Conservation (phyloP, 257 asterid species). For the Nicotiana paniculata region DNA sequence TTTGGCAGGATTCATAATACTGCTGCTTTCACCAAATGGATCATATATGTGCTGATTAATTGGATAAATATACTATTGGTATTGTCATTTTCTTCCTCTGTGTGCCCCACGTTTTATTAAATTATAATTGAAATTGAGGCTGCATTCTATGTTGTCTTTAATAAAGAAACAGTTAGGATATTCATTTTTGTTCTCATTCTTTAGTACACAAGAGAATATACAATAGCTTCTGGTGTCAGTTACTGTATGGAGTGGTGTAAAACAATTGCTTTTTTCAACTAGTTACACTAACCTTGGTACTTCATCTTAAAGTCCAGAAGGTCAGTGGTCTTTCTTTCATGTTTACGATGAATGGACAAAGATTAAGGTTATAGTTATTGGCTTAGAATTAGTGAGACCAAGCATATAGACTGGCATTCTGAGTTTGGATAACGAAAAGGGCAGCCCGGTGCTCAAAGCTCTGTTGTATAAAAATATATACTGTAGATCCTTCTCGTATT, state of each 20-base stretch:
- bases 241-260: neutral
- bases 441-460: too few species aligned
- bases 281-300: neutral
- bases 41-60: neutral
- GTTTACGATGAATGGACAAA: neutral
- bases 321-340: neutral
- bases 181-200: neutral
- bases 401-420: neutral
- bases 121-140: neutral
- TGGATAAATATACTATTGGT: neutral
- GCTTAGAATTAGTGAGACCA: too few species aligned
- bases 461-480: neutral
- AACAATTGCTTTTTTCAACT: neutral
- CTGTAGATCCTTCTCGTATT: neutral
- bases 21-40: neutral
- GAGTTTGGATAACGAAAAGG: neutral
- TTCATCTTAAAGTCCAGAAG: neutral
- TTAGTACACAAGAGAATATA: neutral
- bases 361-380: neutral
- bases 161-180: neutral
- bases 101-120: conserved; percentile 5
- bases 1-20: neutral
- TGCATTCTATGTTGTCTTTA: neutral
- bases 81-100: neutral
- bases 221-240: neutral